Percentiles rank a stretch among this genome's conserved stretches.
Evolutionary conservation across 2,329 filamentous ascomycete genomes (phyloP).

Genomic region (Harringtonia aguacate): DNA sequence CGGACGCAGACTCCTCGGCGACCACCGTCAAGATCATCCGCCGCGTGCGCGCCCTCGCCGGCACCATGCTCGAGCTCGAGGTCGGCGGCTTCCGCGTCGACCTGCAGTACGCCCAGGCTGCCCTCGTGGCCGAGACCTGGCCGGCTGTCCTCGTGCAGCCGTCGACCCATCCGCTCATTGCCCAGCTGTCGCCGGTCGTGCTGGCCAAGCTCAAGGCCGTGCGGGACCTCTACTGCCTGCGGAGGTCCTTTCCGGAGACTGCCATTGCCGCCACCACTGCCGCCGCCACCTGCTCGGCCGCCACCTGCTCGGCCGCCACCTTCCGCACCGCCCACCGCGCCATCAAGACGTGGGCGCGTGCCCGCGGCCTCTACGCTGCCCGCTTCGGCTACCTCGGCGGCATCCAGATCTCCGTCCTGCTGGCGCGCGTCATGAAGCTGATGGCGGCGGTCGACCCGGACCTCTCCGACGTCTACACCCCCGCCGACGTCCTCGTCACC

Average conservation of each 20-base stretch:
- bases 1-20: no score
- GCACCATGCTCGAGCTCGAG: slow-evolving; percentile 54
- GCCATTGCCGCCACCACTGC: neutral
- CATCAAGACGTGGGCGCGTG: slow-evolving; percentile 51
- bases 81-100: slow-evolving; percentile 49
- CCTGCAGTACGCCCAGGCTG: slow-evolving; percentile 55
- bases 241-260: slow-evolving; percentile 44
- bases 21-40: slow-evolving; percentile 39
- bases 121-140: slow-evolving; percentile 41
- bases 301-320: slow-evolving; percentile 29
- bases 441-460: no score
- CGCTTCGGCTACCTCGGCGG: slow-evolving; percentile 56
- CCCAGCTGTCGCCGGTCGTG: slow-evolving; percentile 40
- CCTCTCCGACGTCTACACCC: neutral
- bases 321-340: slow-evolving; percentile 49
- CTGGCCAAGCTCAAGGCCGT: slow-evolving; percentile 53
- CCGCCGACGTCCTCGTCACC: slow-evolving; percentile 41
- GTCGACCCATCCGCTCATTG: slow-evolving; percentile 40
- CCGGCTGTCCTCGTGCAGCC: slow-evolving; percentile 35
- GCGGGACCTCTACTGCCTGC: slow-evolving; percentile 51
- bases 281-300: no score
- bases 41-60: slow-evolving; percentile 45
- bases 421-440: slow-evolving; percentile 49
- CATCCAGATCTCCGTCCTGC: slow-evolving; percentile 52
- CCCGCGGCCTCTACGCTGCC: slow-evolving; percentile 52